Base-by-base conservation (phyloP, 371 early-diverging fungal genomes). In the Basidiobolus heterosporus region DNA sequence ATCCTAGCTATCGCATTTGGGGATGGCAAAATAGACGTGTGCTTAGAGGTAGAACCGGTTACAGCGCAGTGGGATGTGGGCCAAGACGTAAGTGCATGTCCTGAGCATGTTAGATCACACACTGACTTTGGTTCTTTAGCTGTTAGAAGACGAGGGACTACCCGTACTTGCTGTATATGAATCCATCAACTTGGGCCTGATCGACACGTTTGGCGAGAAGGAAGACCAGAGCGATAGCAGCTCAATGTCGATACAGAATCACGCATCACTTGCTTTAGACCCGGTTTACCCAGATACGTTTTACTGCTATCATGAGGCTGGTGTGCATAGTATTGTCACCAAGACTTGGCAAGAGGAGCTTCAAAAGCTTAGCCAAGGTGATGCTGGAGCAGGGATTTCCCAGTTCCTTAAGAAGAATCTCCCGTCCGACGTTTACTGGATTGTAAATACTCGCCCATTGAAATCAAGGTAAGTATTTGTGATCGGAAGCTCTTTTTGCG, bases 1-100 rank as follows among this genome's bases (percentile, higher is more conserved):
- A 51, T 67, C n/a, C 11, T 70, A 15, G 61, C 49, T 1, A 36
- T 70, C 35, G 64, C 62, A 1, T 59, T 57, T 51, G 58, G 54
- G 0, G 48, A 61, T 38, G 70, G 70, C 36, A 46, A 50, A 18
- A 48, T 64, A 15, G 64, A 64, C 44, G 38, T 64, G 8, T 64
- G 57, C 43, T 49, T 64, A 14, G 59, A 50, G 17, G 50, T 56
- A 17, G 64, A 64, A 21, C 59, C 49, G 13, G 54, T 60, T 1
- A 41, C 45, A 20, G 52, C 55, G 6, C 48, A 43, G 2, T 63
- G 64, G 64, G 24, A 49, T 17, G 30, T 30, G 30, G 30, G 30
- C 5, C 42, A 17, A 17, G 42, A 42, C 17, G 20, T 22, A 42
- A 42, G 19, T 42, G 22, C 20, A 20, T n/a, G 42, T 17, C 13